Evolutionary conservation across 768 basidiomycete species (phyloP), one percentile per base, ranked within the genome.

Genomic region (Phanerochaete carnosa): DNA sequence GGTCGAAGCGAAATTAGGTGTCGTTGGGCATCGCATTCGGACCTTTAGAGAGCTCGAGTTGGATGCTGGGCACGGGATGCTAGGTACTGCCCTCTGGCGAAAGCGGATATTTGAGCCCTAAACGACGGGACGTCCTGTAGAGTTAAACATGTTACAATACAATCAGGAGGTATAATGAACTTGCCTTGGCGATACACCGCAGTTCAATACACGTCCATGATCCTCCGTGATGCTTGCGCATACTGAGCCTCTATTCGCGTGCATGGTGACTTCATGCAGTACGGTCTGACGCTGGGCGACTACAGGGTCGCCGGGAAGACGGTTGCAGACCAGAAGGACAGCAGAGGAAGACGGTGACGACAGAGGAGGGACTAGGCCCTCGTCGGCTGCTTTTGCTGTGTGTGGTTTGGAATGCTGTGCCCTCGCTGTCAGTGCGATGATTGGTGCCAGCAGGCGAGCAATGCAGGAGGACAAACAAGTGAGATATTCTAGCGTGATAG

Each of bases 271-370:
- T 23, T 39, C 22, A 49, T 49, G 28, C 39, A 43, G 28, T 49
- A 49, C 19, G 19, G 13, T 55, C 54, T 37, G 54, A 35, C 23
- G n/a, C 54, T 43, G 54, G 23, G 54, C 54, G 54, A 33, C 29
- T n/a, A 13, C 54, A 55, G 54, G 54, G 54, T 39, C 54, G 54
- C 54, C 25, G 26, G 39, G 54, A 55, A 55, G 54, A 26, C 35
- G 54, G 39, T 2, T 22, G 29, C 8, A 33, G 54, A 13, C 39
- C 54, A 53, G 52, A 30, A 35, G 49, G 22, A 55, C 54, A 53
- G 52, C 52, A 35, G 49, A 28, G 26, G 29, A 49, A 25, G 47
- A 49, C 47, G 47, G 28, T 19, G 39, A 43, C 39, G 39, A 7
- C 4, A 19, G 8, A 19, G 16, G 19, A 4, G 19, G 39, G 39